Conservation (phyloP, 176 grass and related monocot species). For the Microstegium vimineum region DNA sequence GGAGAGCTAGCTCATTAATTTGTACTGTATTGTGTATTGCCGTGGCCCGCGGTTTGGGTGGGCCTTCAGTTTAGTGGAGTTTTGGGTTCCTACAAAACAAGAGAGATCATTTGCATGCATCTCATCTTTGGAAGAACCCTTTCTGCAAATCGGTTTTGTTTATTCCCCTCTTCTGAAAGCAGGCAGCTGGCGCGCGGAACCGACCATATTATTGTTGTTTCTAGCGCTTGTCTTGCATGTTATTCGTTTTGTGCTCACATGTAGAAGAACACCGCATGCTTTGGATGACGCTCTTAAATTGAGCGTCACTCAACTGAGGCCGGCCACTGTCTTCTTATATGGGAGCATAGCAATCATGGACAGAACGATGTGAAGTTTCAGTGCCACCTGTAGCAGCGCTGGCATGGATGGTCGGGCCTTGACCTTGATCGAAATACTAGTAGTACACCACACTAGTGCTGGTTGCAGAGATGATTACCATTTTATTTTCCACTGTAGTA, state of each 20-base stretch:
- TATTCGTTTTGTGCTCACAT: background rate
- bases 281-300: constrained; percentile 2
- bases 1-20: background rate
- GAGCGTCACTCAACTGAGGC: background rate
- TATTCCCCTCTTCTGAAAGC: background rate
- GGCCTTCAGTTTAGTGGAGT: background rate
- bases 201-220: background rate
- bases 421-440: background rate
- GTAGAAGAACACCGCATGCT: background rate
- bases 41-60: background rate
- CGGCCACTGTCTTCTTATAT: background rate
- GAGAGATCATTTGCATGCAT: too few relatives aligned
- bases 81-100: background rate
- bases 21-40: background rate
- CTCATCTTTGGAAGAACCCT: background rate
- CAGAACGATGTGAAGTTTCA: background rate
- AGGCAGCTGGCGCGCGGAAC: background rate
- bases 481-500: background rate
- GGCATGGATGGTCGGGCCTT: background rate
- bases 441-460: too few relatives aligned
- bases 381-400: background rate
- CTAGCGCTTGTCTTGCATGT: background rate
- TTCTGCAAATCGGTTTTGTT: background rate
- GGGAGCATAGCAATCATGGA: background rate
- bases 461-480: background rate